Evolutionary conservation across 106 monocot species (phyloP), one percentile per base, ranked within the genome.

Genomic region (Phalaenopsis equestris): DNA sequence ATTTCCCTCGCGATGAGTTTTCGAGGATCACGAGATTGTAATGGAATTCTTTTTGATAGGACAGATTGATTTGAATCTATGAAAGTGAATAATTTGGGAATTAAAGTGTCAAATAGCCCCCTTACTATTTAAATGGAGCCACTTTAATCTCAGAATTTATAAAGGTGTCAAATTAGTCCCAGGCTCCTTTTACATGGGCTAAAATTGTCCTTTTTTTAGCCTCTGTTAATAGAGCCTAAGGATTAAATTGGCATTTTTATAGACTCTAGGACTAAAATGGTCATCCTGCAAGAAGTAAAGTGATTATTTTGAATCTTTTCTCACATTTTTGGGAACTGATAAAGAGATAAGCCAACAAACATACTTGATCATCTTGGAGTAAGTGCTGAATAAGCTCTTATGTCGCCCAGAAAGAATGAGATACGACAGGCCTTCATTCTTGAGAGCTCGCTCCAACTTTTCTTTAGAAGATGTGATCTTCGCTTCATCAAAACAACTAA

Each of bases 351-450:
- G 49, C 30, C 11, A 52, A 76, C 41, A 67, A 19, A 64, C 84
- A 74, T 91, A 97, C 96, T 92, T 97, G 41, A 84, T 77, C 96
- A 97, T 97, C 85, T 97, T 97, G 46, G 86, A 86, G 82, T 97
- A 85, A 45, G 90, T 92, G 82, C 96, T 89, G 86, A 85, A 94
- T 80, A 94, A 80, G 89, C 96, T 90, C 85, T 97, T 97, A 73
- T 94, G 86, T 57, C 96, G 85, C 41, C 96, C 96, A 24, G 65
- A 90, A 45, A 96, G 23, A 76, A 77, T 87, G 85, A 90, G 87
- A 82, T 87, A 90, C 65, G 86, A 89, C 42, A 97, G 43, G 3
- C 90, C 90, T 55, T 21, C 79, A 49, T 67, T 85, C 56, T 89
- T 84, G 73, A 97, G 92, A 43, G 90, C 94, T 77, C 82, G 78